phyloP scores from a whole-genome alignment of 2,329 filamentous ascomycete genomes.

The Pestalotiopsis sp. region DNA sequence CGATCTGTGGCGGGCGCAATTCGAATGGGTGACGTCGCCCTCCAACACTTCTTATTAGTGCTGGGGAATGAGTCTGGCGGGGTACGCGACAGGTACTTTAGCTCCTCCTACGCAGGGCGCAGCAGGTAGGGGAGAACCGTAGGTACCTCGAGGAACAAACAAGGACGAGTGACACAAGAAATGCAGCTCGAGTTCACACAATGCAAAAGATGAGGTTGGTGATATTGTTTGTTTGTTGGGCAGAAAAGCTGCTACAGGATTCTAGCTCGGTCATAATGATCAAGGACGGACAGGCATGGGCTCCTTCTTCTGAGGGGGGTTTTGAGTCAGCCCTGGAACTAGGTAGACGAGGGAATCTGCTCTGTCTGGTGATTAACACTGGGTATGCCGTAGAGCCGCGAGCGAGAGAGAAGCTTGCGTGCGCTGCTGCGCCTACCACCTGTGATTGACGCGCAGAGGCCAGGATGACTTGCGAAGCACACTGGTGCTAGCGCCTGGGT shows the following conservation, averaged over 20 bases:
- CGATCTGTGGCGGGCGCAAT: neutral
- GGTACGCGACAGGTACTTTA: neutral
- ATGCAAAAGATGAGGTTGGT: neutral
- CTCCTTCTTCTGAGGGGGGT: neutral
- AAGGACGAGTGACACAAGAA: neutral
- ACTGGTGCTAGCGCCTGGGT: neutral
- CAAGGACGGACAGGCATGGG: neutral
- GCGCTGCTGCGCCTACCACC: neutral
- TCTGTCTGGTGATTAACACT: neutral
- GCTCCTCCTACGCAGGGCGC: neutral
- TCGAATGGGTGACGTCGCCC: neutral
- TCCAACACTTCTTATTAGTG: neutral
- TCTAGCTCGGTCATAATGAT: neutral
- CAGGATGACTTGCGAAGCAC: neutral
- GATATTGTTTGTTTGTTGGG: neutral
- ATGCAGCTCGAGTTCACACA: neutral
- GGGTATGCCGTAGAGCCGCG: neutral
- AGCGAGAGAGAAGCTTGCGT: neutral
- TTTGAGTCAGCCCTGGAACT: neutral
- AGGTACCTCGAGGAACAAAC: neutral
- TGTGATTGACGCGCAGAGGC: neutral
- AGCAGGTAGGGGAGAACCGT: neutral
- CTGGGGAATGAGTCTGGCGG: neutral
- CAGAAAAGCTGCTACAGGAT: neutral
- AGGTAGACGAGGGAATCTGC: neutral